Evolutionary conservation across 805 yeast species (phyloP).

Genomic region (Spathaspora arborariae): DNA sequence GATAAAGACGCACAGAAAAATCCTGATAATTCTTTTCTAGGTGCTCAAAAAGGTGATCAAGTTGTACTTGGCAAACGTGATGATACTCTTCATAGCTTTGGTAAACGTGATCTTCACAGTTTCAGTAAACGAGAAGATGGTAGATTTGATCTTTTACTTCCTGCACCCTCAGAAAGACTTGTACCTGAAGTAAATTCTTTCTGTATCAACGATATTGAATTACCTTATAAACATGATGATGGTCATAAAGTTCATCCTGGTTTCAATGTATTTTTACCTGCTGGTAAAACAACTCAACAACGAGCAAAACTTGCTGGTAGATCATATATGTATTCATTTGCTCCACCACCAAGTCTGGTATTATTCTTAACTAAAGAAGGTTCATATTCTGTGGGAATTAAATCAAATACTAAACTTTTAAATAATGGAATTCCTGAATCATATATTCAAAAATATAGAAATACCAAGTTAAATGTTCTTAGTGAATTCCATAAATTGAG

Average conservation of each 20-base stretch:
- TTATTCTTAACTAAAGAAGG: constrained; percentile 38
- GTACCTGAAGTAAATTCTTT: constrained; percentile 4
- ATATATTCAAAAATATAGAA: constrained; percentile 9
- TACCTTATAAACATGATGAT: constrained; percentile 13
- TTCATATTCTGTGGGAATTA: constrained; percentile 22
- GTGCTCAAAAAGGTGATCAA: not conserved
- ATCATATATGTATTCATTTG: constrained; percentile 40
- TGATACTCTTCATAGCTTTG: not conserved
- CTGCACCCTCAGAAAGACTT: not conserved
- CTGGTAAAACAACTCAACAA: constrained; percentile 26
- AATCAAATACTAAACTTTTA: constrained; percentile 13
- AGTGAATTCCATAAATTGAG: constrained; percentile 20
- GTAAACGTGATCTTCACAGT: not conserved
- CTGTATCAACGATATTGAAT: constrained; percentile 17
- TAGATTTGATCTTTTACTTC: not conserved
- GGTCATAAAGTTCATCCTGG: constrained; percentile 29
- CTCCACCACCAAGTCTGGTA: constrained; percentile 32
- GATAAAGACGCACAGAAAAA: too few species aligned
- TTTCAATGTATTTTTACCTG: constrained; percentile 32
- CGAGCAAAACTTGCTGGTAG: constrained; percentile 28
- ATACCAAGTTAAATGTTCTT: constrained; percentile 13
- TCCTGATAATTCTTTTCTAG: not conserved
- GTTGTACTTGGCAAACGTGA: not conserved
- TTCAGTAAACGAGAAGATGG: not conserved
- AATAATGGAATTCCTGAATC: constrained; percentile 21